Evolutionary conservation across 192 early-diverging fungal genomes (phyloP).

Genomic region (Glomus cerebriforme): DNA sequence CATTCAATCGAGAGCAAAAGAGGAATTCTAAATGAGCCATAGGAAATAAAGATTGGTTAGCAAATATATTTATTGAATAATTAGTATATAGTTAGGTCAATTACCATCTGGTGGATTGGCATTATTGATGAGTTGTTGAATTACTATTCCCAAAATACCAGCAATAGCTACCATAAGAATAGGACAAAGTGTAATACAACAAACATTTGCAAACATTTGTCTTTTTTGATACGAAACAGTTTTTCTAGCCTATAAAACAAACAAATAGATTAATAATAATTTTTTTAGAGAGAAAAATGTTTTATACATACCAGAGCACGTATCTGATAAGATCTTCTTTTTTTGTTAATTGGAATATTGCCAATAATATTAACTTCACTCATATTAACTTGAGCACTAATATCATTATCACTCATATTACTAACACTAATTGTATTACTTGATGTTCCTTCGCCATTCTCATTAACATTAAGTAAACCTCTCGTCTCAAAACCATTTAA

Average conservation of each 20-base stretch:
- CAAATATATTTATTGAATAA: not conserved
- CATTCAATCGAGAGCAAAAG: not conserved
- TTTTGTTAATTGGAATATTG: not conserved
- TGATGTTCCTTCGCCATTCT: too few relatives aligned
- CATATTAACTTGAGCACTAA: too few relatives aligned
- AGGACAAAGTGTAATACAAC: slow-evolving; percentile 67
- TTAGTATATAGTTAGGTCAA: not conserved
- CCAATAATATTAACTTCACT: not conserved
- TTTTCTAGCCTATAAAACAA: slow-evolving; percentile 51
- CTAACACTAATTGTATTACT: too few relatives aligned
- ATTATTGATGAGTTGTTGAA: slow-evolving; percentile 55
- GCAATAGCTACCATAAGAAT: slow-evolving; percentile 70
- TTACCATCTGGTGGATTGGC: slow-evolving; percentile 47
- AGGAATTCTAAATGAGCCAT: slow-evolving; percentile 7
- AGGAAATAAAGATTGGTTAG: not conserved
- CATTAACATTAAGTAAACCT: too few relatives aligned
- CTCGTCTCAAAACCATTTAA: too few relatives aligned
- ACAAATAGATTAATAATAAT: not conserved
- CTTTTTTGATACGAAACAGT: slow-evolving; percentile 70
- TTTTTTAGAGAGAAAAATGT: not conserved
- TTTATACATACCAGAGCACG: slow-evolving; percentile 21
- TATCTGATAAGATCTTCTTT: slow-evolving; percentile 14
- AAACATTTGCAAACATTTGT: slow-evolving; percentile 73
- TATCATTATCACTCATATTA: too few relatives aligned
- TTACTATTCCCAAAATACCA: slow-evolving; percentile 54